Conservation (phyloP, 1,139 yeast genomes). For the Sugiyamaella japonica region DNA sequence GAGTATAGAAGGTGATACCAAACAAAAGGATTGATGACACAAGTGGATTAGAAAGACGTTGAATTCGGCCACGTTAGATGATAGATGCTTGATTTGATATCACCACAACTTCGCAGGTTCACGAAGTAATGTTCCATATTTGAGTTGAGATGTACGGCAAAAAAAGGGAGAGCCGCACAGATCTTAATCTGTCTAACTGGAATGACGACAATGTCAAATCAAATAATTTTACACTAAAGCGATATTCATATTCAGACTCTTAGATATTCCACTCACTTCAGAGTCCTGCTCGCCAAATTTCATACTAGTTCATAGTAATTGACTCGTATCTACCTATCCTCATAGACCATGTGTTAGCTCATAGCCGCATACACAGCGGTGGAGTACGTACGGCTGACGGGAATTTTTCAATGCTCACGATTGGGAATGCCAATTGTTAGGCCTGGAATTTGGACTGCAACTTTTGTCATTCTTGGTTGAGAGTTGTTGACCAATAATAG, state of each 20-base stretch:
- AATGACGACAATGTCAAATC: too few species aligned
- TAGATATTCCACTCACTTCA: too few species aligned
- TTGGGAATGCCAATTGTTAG: background rate
- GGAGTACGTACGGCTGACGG: background rate
- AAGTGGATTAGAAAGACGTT: background rate
- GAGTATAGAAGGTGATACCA: too few species aligned
- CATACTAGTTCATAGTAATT: too few species aligned
- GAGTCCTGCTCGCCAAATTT: too few species aligned
- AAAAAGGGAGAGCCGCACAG: background rate
- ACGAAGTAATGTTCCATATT: background rate
- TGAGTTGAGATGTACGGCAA: background rate
- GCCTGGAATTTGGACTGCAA: background rate
- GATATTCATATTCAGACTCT: too few species aligned
- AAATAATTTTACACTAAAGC: too few species aligned
- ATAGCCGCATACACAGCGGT: background rate
- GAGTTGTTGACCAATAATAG: background rate
- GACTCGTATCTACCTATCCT: too few species aligned
- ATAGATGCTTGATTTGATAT: background rate
- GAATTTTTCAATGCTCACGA: slow-evolving; percentile 1
- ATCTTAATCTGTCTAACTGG: too few species aligned
- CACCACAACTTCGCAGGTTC: background rate
- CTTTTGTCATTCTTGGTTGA: background rate
- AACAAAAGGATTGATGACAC: background rate
- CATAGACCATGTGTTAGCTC: too few species aligned
- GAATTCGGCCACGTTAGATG: background rate